These are phyloP conservation scores for Pichia nanzhaoensis DNA, from an alignment of 805 yeast genomes.

Conservation along the genomic window DNA sequence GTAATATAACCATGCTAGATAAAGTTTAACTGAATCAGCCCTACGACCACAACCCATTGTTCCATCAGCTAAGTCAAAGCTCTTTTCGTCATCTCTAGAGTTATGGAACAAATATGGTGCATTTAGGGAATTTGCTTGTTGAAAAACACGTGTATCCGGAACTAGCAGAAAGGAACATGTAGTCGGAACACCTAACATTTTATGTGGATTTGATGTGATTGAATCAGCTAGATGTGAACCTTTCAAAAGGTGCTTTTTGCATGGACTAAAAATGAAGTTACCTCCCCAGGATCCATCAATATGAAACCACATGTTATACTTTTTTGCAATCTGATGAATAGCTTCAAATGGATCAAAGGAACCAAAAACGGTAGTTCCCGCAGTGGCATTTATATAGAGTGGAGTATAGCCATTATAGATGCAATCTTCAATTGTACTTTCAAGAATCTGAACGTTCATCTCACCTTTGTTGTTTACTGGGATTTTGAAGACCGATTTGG, in stretches of 20 bases:
- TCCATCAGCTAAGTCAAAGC: constrained; percentile 77
- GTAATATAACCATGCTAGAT: constrained; percentile 75
- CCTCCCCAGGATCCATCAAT: constrained; percentile 94
- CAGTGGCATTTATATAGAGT: constrained; percentile 71
- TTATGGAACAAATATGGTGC: constrained; percentile 81
- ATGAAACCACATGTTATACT: constrained; percentile 65
- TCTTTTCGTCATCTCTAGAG: constrained; percentile 41
- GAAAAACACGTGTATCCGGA: constrained; percentile 61
- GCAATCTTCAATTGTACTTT: constrained; percentile 37
- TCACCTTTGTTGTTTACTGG: constrained; percentile 49
- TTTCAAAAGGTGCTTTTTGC: constrained; percentile 37
- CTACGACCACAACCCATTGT: constrained; percentile 92
- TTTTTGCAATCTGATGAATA: constrained; percentile 47
- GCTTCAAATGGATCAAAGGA: constrained; percentile 64
- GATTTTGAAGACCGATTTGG: constrained; percentile 54
- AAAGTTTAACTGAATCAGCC: constrained; percentile 73
- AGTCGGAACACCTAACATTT: constrained; percentile 81
- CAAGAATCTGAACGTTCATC: constrained; percentile 46
- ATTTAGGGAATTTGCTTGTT: constrained; percentile 62
- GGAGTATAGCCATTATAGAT: constrained; percentile 56
- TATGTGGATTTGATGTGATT: constrained; percentile 78
- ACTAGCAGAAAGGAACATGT: constrained; percentile 68
- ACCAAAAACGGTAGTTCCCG: constrained; percentile 86
- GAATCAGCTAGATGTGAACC: constrained; percentile 70
- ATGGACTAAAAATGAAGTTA: constrained; percentile 60